Percentiles rank a stretch among this genome's conserved stretches.
Conservation (phyloP, 495 filamentous ascomycete genomes). For the Annulohypoxylon maeteangense region DNA sequence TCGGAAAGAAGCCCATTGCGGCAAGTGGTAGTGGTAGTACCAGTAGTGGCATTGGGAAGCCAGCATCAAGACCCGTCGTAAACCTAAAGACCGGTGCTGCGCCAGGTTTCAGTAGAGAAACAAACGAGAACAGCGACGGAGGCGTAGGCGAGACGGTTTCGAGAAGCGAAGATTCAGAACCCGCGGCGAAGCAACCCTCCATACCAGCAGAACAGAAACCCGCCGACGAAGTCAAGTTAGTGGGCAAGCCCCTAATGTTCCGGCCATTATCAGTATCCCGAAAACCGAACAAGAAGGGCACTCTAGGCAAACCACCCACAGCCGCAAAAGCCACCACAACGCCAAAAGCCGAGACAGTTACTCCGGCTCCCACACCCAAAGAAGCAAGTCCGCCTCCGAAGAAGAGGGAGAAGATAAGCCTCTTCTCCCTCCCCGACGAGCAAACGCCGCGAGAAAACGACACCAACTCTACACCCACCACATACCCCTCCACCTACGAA, state of each 20-base stretch:
- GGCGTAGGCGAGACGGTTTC: constrained; percentile 27
- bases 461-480: constrained; percentile 23
- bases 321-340: constrained; percentile 6
- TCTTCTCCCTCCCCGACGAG: constrained; percentile 58
- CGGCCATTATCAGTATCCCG: constrained; percentile 83
- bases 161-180: constrained; percentile 29
- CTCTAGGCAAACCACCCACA: constrained; percentile 24
- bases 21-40: constrained; percentile 46
- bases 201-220: constrained; percentile 60
- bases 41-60: constrained; percentile 46
- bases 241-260: constrained; percentile 86
- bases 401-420: constrained; percentile 53
- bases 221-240: constrained; percentile 71
- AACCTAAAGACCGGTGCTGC: constrained; percentile 82
- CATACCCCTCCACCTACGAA: constrained; percentile 50
- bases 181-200: constrained; percentile 48
- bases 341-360: constrained; percentile 12
- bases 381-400: constrained; percentile 41
- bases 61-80: constrained; percentile 61
- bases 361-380: constrained; percentile 18
- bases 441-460: neutral
- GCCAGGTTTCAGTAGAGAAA: constrained; percentile 77
- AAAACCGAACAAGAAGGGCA: constrained; percentile 74
- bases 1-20: constrained; percentile 45
- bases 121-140: constrained; percentile 43